phyloP scores from a whole-genome alignment of 1,284 basidiomycete genomes.

The Pseudozyma tsukubaensis region DNA sequence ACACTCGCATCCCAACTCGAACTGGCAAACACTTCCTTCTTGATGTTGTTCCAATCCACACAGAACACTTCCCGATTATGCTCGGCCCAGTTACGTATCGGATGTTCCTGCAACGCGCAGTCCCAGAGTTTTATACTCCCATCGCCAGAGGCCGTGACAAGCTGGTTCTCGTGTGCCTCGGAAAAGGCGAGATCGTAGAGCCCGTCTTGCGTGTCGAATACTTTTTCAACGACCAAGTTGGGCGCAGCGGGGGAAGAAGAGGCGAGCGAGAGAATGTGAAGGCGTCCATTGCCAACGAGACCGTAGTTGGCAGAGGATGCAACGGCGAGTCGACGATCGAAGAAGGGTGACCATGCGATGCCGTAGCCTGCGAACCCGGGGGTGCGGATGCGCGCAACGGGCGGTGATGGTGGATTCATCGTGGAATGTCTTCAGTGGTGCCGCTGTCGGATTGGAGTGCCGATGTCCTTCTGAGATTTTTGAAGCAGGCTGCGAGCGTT shows the following conservation, averaged over 20 bases:
- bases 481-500: too few species aligned
- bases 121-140: slow-evolving; percentile 94
- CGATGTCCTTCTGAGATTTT: background rate
- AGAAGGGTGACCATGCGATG: slow-evolving; percentile 92
- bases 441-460: background rate
- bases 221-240: slow-evolving; percentile 37
- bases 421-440: background rate
- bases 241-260: slow-evolving; percentile 11
- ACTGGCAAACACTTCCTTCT: slow-evolving; percentile 88
- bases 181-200: slow-evolving; percentile 93
- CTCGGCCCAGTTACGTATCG: slow-evolving; percentile 91
- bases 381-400: slow-evolving; percentile 47
- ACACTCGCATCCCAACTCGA: slow-evolving; percentile 88
- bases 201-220: slow-evolving; percentile 91
- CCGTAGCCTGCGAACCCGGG: slow-evolving; percentile 83
- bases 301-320: slow-evolving; percentile 95
- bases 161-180: slow-evolving; percentile 92
- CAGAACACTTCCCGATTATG: slow-evolving; percentile 91
- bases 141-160: slow-evolving; percentile 88
- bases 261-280: slow-evolving; percentile 49
- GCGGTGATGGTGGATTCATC: slow-evolving; percentile 40
- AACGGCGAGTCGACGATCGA: slow-evolving; percentile 81
- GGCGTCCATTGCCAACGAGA: slow-evolving; percentile 86
- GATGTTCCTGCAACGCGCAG: slow-evolving; percentile 84
- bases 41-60: slow-evolving; percentile 96